A percentile compares a stretch with the other conserved stretches of the same genome.
These are phyloP conservation scores for Taxawa tesnikishii DNA, from an alignment of 2,329 filamentous ascomycete species.

Conservation along the genomic window DNA sequence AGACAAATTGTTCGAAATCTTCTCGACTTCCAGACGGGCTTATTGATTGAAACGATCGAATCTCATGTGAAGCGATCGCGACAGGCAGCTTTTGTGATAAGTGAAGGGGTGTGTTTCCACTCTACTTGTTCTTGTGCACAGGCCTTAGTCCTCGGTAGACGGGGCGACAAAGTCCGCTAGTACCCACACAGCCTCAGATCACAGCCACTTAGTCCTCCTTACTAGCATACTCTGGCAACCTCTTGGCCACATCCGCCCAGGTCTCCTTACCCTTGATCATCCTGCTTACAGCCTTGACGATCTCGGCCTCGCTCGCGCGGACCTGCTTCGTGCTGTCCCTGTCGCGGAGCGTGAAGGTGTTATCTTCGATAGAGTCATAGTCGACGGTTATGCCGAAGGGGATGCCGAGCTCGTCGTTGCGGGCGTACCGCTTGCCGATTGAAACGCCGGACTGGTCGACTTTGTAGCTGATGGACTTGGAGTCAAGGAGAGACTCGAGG, in stretches of 20 bases:
- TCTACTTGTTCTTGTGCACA: too few relatives aligned
- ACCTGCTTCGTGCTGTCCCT: conserved; percentile 87
- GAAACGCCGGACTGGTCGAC: conserved; percentile 83
- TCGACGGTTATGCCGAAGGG: conserved; percentile 89
- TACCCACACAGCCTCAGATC: too few relatives aligned
- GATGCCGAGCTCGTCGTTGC: conserved; percentile 92
- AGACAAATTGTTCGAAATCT: too few relatives aligned
- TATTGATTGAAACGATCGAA: too few relatives aligned
- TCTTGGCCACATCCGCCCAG: conserved; percentile 59
- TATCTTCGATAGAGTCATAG: conserved; percentile 87
- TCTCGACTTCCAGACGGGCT: too few relatives aligned
- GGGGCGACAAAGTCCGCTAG: too few relatives aligned
- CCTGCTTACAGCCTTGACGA: conserved; percentile 59
- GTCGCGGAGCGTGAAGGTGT: conserved; percentile 76
- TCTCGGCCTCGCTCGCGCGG: conserved; percentile 66
- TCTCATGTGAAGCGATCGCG: too few relatives aligned
- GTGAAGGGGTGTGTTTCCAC: too few relatives aligned
- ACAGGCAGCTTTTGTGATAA: too few relatives aligned
- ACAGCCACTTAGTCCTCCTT: too few relatives aligned
- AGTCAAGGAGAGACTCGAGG: conserved; percentile 64
- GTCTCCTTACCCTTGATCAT: conserved; percentile 51
- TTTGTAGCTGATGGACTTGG: conserved; percentile 65
- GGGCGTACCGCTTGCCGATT: conserved; percentile 88
- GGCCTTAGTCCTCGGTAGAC: too few relatives aligned
- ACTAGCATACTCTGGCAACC: conserved; percentile 78